Percentiles rank a stretch among this genome's conserved stretches.
These are phyloP conservation scores for Aspergillus sp. DNA, from an alignment of 2,329 filamentous ascomycete species.

Conservation along the genomic window DNA sequence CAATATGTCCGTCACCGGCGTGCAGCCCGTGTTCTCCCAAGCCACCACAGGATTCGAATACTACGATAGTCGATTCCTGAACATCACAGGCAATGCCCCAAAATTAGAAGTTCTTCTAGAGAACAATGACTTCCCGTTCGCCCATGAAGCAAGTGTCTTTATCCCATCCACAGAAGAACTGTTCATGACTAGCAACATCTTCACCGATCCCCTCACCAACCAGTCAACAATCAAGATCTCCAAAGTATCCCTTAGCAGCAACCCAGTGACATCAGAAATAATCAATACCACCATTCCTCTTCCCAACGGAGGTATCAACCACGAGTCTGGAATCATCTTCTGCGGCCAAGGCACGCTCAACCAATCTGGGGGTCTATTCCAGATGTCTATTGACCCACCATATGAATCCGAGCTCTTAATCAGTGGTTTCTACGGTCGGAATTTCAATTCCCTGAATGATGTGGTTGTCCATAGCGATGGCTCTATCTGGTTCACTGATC, in stretches of 20 bases:
- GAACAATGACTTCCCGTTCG: constrained; percentile 47
- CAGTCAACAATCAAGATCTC: constrained; percentile 23
- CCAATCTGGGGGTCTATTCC: constrained; percentile 23
- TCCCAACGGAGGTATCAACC: constrained; percentile 52
- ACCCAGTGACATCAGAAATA: constrained; percentile 33
- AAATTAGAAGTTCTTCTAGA: constrained; percentile 42
- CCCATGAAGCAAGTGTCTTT: constrained; percentile 52
- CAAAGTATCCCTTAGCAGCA: constrained; percentile 17
- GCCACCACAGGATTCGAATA: constrained; percentile 11
- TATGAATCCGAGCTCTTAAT: constrained; percentile 10
- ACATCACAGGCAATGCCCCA: constrained; percentile 41
- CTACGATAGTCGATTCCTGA: constrained; percentile 23
- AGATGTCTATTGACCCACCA: constrained; percentile 22
- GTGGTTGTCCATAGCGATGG: constrained; percentile 37
- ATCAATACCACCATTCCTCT: constrained; percentile 44
- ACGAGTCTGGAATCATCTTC: constrained; percentile 39
- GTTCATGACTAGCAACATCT: constrained; percentile 43
- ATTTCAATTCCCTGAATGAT: constrained; percentile 38
- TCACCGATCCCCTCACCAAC: constrained; percentile 21
- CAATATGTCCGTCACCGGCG: background rate
- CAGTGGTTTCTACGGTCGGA: constrained; percentile 37
- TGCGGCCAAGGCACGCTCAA: constrained; percentile 43
- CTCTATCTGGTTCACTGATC: constrained; percentile 45
- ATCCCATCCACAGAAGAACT: constrained; percentile 36
- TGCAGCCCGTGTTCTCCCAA: background rate